These are phyloP conservation scores for Haplosporangium gracile DNA, from an alignment of 192 early-diverging fungal species.

Conservation along the genomic window DNA sequence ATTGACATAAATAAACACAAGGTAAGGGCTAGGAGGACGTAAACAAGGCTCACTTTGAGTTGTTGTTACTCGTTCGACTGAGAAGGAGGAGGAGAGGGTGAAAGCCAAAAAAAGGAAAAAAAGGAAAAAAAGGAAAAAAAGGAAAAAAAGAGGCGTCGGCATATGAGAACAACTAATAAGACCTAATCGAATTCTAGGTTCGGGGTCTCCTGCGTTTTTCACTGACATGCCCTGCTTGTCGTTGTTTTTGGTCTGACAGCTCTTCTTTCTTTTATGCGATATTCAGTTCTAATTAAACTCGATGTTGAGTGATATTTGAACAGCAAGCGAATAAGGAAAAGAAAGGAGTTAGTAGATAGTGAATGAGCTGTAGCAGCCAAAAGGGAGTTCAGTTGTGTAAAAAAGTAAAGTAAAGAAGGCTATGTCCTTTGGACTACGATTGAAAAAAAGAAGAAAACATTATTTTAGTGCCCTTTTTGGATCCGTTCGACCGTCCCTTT, in stretches of 20 bases:
- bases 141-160: background rate
- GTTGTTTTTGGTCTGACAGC: too few relatives aligned
- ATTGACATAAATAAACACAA: background rate
- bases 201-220: background rate
- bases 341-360: background rate
- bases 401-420: background rate
- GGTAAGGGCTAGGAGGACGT: background rate
- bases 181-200: conserved; percentile 2
- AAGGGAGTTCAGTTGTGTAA: background rate
- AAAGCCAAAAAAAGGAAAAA: background rate
- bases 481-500: background rate
- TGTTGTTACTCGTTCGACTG: background rate
- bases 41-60: background rate
- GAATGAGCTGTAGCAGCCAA: background rate
- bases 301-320: too few relatives aligned
- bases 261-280: too few relatives aligned
- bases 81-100: background rate
- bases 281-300: too few relatives aligned
- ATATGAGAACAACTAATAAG: background rate
- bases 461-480: background rate
- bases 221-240: background rate
- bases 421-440: background rate
- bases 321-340: background rate
- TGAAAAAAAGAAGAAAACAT: background rate
- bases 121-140: background rate